phyloP scores from a whole-genome alignment of 768 basidiomycete genomes.

The Kondoa malvinella region DNA sequence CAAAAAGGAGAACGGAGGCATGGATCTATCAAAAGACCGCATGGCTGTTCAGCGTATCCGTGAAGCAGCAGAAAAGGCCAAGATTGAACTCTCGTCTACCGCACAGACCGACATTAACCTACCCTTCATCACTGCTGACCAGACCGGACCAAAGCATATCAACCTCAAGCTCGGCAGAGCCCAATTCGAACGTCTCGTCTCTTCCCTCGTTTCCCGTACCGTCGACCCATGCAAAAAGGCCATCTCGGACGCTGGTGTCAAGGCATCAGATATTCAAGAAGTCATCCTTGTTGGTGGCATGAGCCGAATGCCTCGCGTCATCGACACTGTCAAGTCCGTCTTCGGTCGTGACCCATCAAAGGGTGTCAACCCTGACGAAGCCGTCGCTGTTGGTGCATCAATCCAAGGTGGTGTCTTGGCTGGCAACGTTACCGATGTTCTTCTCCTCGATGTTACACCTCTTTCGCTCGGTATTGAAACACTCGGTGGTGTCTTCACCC shows the following conservation, averaged over 20 bases:
- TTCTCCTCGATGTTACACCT: slow-evolving; percentile 89
- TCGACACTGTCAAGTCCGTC: slow-evolving; percentile 77
- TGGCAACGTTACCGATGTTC: slow-evolving; percentile 82
- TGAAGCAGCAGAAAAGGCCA: slow-evolving; percentile 98
- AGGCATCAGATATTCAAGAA: slow-evolving; percentile 80
- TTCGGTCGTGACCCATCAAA: slow-evolving; percentile 95
- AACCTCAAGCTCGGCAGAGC: slow-evolving; percentile 75
- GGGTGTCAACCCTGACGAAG: slow-evolving; percentile 99
- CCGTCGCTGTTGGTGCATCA: slow-evolving; percentile 92
- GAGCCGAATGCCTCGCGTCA: slow-evolving; percentile 92
- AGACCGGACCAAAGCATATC: slow-evolving; percentile 89
- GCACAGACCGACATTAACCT: slow-evolving; percentile 91
- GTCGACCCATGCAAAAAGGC: slow-evolving; percentile 97
- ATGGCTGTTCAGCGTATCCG: slow-evolving; percentile 99
- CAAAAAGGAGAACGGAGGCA: slow-evolving; percentile 67
- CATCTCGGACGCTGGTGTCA: slow-evolving; percentile 77
- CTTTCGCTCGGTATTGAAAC: slow-evolving; percentile 78
- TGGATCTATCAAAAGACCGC: slow-evolving; percentile 63
- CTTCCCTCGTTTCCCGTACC: slow-evolving; percentile 66
- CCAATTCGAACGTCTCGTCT: slow-evolving; percentile 75
- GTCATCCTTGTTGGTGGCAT: slow-evolving; percentile 98
- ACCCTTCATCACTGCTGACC: slow-evolving; percentile 95
- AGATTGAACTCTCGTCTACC: slow-evolving; percentile 90
- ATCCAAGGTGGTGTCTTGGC: slow-evolving; percentile 97
- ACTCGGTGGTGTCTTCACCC: slow-evolving; percentile 98